These are phyloP conservation scores for Omphalea diandra DNA, from an alignment of 441 rosid genomes.

Conservation along the genomic window DNA sequence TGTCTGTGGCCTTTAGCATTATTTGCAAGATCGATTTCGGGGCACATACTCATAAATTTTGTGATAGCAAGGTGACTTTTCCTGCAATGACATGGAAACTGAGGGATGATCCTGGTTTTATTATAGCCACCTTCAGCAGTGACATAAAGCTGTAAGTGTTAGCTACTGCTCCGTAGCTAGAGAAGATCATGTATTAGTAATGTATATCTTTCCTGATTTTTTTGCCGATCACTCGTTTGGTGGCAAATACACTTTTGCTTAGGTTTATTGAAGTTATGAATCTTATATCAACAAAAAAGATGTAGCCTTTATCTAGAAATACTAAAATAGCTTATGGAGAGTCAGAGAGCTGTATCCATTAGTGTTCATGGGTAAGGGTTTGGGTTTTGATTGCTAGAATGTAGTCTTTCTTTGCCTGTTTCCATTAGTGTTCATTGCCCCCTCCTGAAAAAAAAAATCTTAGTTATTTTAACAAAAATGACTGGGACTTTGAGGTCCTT, in stretches of 20 bases:
- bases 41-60: conserved; percentile 50
- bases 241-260: conserved; percentile 21
- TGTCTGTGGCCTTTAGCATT: background rate
- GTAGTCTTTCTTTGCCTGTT: background rate
- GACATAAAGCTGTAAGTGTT: conserved; percentile 36
- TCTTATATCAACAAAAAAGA: background rate
- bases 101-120: conserved; percentile 59
- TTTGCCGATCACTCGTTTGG: conserved; percentile 20
- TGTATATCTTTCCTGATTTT: conserved; percentile 33
- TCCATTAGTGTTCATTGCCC: background rate
- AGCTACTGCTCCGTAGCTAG: conserved; percentile 54
- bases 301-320: no score
- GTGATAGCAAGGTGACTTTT: conserved; percentile 51
- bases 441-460: no score
- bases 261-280: conserved; percentile 6
- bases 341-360: no score
- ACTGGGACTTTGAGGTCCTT: conserved; percentile 5
- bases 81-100: conserved; percentile 64
- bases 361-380: background rate
- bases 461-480: no score
- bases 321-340: no score
- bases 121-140: conserved; percentile 45
- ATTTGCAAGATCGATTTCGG: conserved; percentile 54
- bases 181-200: conserved; percentile 44
- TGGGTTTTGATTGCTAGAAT: background rate